Base-by-base conservation (phyloP, 306 rosid species). In the Cyclanthera cordifolia region DNA sequence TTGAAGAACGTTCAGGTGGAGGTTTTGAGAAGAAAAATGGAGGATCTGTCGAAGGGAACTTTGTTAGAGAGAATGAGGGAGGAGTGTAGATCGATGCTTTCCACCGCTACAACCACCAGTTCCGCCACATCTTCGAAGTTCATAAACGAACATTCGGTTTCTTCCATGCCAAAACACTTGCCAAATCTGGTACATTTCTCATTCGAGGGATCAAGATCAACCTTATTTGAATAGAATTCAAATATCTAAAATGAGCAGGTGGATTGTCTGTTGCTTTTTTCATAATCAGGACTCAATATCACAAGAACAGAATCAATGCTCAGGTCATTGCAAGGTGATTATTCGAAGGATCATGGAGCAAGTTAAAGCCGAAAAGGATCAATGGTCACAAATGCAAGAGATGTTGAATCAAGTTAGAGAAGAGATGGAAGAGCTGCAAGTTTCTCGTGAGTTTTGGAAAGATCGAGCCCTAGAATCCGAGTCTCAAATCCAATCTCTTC, bases 381-480 rank as follows among this genome's bases (percentile, higher is more conserved):
- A 93, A 46, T 93, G 98, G 98, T 93, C 98, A n/a, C 94, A 86
- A 72, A 93, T 93, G 96, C 98, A 93, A 72, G 88, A 76, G 79
- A 93, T 93, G 91, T 83, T 93, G 5, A 83, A 82, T 28, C 87
- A 80, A 75, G 98, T 89, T 43, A 93, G 88, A 81, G 87, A 86
- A 76, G 98, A 93, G 80, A 93, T 89, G 89, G 95, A 86, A 76
- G 94, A 86, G 65, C 72, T 93, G 77, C 95, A 93, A 45, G 82
- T 92, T 79, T 93, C 94, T 61, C 88, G 98, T 12, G 84, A 85
- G 73, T 87, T 84, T 69, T 93, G 95, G 98, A 89, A 93, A 87
- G 88, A 84, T 53, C 85, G 69, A 2, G 94, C 95, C 32, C 57
- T 68, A 4, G 74, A 84, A 55, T 84, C 95, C 6, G 83, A 87